Evolutionary conservation across 441 rosid species (phyloP), one percentile per base, ranked within the genome.

Genomic region (Croton laevigatus): DNA sequence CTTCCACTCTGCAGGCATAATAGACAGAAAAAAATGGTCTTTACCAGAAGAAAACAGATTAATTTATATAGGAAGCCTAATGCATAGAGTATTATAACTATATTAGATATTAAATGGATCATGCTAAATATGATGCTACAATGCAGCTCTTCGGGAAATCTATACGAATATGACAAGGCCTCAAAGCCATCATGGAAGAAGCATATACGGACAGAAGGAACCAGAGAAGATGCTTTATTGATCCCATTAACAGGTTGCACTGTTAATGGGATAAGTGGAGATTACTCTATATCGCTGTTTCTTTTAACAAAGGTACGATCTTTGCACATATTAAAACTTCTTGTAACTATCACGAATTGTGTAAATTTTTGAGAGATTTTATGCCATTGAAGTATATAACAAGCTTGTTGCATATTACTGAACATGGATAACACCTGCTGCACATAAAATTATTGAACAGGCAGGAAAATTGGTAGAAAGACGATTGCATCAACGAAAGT

Each of bases 151-250:
- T 66, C 81, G 58, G 94, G 94, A 59, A 85, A 85, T 65, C 94
- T 89, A 20, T 89, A 89, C 27, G 91, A 89, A 74, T 83, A 84
- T 62, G 88, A 86, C 52, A 81, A 81, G 78, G 80, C 72, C 79
- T 86, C 91, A 11, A 87, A 76, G 71, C 91, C 94, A 27, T 78
- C 90, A n/a, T 89, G 94, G 94, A 89, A 83, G 86, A 89, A 87
- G 83, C 91, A 89, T 65, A 76, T 89, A 73, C 73, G 81, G 82
- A 78, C 70, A 68, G 82, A 83, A 71, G 82, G 77, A 71, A 72
- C 58, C 71, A 73, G 64, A n/a, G 76, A 70, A 57, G 81, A 83
- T 70, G 73, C 80, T 66, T 76, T 82, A 64, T 76, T 87, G 65
- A 49, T 71, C 54, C 81, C 87, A 23, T 65, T 82, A 58, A 68